phyloP scores from a whole-genome alignment of 805 yeast genomes.

The Candida vartiovaarae region DNA sequence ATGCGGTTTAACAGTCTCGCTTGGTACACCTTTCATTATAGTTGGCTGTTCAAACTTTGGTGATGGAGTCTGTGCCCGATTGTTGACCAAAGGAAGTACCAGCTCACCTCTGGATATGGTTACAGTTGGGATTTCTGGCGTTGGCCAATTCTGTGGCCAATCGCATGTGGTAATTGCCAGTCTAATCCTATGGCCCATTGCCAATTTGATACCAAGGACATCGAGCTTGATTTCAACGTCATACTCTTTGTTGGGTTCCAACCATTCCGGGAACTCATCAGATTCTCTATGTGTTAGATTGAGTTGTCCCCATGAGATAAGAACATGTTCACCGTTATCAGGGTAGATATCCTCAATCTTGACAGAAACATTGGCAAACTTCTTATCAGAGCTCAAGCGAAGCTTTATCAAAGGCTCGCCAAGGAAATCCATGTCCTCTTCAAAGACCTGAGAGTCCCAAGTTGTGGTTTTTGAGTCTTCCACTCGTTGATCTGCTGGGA shows the following conservation, averaged over 20 bases:
- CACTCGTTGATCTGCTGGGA: constrained; percentile 37
- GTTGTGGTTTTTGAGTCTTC: constrained; percentile 35
- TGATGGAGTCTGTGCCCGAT: constrained; percentile 5
- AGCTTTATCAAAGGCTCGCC: constrained; percentile 33
- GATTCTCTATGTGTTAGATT: constrained; percentile 36
- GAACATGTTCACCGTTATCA: constrained; percentile 22
- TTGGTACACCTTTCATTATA: constrained; percentile 23
- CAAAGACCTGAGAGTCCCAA: constrained; percentile 27
- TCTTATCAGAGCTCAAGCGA: constrained; percentile 29
- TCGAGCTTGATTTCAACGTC: constrained; percentile 31
- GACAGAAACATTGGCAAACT: constrained; percentile 33
- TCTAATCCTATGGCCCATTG: constrained; percentile 32
- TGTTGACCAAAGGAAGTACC: constrained; percentile 25
- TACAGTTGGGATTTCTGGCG: constrained; percentile 33
- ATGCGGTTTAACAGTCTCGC: constrained; percentile 16
- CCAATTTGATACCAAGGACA: constrained; percentile 32
- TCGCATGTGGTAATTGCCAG: constrained; percentile 37
- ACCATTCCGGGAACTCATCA: constrained; percentile 33
- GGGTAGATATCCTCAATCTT: constrained; percentile 36
- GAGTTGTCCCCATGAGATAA: constrained; percentile 41
- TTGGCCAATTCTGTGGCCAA: constrained; percentile 45
- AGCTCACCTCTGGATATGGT: constrained; percentile 27
- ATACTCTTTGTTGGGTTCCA: constrained; percentile 28
- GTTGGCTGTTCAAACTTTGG: constrained; percentile 28
- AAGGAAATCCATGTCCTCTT: constrained; percentile 23